Conservation (phyloP, 768 basidiomycete genomes). For the Lactarius tabidus region DNA sequence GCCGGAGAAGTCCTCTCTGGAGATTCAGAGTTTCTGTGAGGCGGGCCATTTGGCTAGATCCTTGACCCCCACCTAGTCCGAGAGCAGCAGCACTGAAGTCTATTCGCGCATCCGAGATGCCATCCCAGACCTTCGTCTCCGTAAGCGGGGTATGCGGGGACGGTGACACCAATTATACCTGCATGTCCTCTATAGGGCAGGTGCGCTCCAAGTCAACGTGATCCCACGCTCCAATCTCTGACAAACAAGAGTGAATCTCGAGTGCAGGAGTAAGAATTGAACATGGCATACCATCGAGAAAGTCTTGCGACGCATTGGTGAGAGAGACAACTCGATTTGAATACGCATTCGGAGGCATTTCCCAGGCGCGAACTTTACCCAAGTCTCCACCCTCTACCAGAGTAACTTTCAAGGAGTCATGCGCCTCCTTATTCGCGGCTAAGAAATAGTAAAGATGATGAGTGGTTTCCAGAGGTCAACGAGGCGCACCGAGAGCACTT, state of each 20-base stretch:
- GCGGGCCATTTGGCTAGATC: conserved; percentile 60
- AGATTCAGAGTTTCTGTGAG: conserved; percentile 93
- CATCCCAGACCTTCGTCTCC: conserved; percentile 79
- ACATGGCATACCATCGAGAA: conserved; percentile 53
- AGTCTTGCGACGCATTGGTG: conserved; percentile 65
- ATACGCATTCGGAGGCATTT: conserved; percentile 46
- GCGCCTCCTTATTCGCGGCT: conserved; percentile 54
- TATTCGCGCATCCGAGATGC: conserved; percentile 75
- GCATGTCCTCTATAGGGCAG: conserved; percentile 76
- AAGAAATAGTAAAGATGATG: conserved; percentile 9
- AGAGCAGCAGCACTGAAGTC: conserved; percentile 59
- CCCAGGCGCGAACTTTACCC: conserved; percentile 64
- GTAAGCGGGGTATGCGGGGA: conserved; percentile 11
- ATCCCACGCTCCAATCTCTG: conserved; percentile 84
- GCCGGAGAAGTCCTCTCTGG: conserved; percentile 74
- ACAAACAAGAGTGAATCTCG: neutral
- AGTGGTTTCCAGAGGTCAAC: neutral
- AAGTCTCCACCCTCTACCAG: conserved; percentile 83
- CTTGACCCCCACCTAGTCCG: conserved; percentile 27
- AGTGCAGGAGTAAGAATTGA: neutral
- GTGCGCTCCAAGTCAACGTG: conserved; percentile 67
- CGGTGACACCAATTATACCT: conserved; percentile 45
- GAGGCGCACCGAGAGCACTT: conserved; percentile 69
- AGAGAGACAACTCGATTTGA: conserved; percentile 87
- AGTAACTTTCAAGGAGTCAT: conserved; percentile 56